Conservation (phyloP, 805 yeast species). For the Yarrowia sp. region DNA sequence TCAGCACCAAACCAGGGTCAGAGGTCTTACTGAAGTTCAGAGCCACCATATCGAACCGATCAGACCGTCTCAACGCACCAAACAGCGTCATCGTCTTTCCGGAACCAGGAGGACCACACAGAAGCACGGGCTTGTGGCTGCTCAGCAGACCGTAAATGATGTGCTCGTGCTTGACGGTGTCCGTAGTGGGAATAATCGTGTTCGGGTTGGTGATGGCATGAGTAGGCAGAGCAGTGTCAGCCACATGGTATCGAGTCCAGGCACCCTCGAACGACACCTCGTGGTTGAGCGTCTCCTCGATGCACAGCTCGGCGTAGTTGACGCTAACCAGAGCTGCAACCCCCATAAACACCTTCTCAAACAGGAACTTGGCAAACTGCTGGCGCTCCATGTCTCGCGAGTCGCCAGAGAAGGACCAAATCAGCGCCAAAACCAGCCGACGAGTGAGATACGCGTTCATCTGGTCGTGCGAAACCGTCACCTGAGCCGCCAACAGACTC, state of each 20-base stretch:
- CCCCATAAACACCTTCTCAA: neutral
- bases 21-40: constrained; percentile 84
- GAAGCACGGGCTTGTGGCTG: constrained; percentile 57
- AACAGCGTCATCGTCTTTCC: constrained; percentile 92
- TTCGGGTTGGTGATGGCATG: constrained; percentile 60
- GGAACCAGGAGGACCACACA: constrained; percentile 97
- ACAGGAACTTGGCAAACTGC: constrained; percentile 40
- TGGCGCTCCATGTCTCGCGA: constrained; percentile 43
- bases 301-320: constrained; percentile 25
- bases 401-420: constrained; percentile 71
- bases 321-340: neutral
- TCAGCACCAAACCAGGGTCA: constrained; percentile 56
- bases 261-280: constrained; percentile 46
- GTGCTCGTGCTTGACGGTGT: constrained; percentile 66
- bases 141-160: constrained; percentile 56
- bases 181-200: constrained; percentile 72
- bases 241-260: constrained; percentile 50
- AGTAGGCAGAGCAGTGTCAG: constrained; percentile 50
- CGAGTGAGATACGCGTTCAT: constrained; percentile 30
- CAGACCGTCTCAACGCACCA: constrained; percentile 59
- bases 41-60: constrained; percentile 58
- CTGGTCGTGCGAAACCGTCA: constrained; percentile 35
- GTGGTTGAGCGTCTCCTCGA: constrained; percentile 41
- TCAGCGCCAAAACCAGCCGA: constrained; percentile 40
- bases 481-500: constrained; percentile 32